A percentile compares a stretch with the other conserved stretches of the same genome.
These are phyloP conservation scores for Paraconiothyrium sp. DNA, from an alignment of 2,329 filamentous ascomycete genomes.

Conservation along the genomic window DNA sequence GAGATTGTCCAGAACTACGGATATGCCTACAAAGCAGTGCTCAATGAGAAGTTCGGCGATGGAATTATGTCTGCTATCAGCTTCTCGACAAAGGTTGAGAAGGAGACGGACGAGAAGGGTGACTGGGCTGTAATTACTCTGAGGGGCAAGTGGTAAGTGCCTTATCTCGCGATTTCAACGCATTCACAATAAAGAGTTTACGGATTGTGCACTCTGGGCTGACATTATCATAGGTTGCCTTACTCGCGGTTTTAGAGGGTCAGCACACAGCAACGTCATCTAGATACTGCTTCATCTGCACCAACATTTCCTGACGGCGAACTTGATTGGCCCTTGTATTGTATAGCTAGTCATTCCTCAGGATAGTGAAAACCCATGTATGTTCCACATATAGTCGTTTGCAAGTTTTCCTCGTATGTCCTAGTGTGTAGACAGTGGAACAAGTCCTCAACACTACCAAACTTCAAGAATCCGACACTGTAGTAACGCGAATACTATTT, in stretches of 20 bases:
- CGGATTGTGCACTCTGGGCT: constrained; percentile 22
- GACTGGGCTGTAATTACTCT: constrained; percentile 87
- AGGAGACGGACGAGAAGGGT: constrained; percentile 87
- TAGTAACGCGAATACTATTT: background rate
- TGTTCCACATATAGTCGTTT: too few species aligned
- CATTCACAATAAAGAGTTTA: too few species aligned
- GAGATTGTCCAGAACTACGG: constrained; percentile 98
- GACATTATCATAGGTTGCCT: constrained; percentile 52
- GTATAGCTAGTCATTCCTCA: too few species aligned
- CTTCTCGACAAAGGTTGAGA: constrained; percentile 90
- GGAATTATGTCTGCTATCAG: constrained; percentile 97
- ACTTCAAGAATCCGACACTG: too few species aligned
- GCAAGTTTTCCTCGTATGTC: too few species aligned
- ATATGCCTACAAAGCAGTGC: constrained; percentile 91
- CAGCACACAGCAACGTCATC: too few species aligned
- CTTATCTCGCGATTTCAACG: background rate
- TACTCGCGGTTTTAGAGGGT: constrained; percentile 57
- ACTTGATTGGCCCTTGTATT: too few species aligned
- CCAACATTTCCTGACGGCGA: background rate
- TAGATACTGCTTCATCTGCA: background rate
- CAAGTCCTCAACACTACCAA: too few species aligned
- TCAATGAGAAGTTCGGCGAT: constrained; percentile 85
- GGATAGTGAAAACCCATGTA: too few species aligned
- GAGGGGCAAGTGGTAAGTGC: constrained; percentile 80
- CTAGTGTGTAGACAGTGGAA: too few species aligned